Percentiles rank a stretch among this genome's conserved stretches.
Evolutionary conservation across 257 asterid genomes (phyloP).

Genomic region (Penstemon eatonii): DNA sequence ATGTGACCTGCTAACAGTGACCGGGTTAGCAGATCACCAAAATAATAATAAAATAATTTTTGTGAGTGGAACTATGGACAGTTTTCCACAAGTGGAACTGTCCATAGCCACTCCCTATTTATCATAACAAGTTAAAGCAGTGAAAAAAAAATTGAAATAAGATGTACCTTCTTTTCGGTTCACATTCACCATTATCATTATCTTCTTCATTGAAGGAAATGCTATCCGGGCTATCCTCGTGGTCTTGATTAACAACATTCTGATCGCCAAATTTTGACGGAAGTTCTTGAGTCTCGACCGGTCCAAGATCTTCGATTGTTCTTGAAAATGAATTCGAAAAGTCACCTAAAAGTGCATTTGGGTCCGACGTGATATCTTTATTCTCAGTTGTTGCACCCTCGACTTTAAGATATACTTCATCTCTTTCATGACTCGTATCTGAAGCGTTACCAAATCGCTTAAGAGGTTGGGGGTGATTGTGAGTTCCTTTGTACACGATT

Average conservation of each 20-base stretch:
- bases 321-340: constrained; percentile 33
- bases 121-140: background rate
- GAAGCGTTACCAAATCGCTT: constrained; percentile 31
- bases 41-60: too few species aligned
- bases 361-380: constrained; percentile 21
- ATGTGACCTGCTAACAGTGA: too few species aligned
- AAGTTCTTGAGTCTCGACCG: constrained; percentile 36
- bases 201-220: constrained; percentile 44
- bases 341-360: constrained; percentile 30
- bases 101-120: too few species aligned
- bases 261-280: constrained; percentile 33
- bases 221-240: constrained; percentile 44
- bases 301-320: constrained; percentile 27
- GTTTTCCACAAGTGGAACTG: too few species aligned
- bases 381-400: constrained; percentile 29
- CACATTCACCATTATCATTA: constrained; percentile 45
- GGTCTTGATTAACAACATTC: constrained; percentile 43
- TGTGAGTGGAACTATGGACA: too few species aligned
- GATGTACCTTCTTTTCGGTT: constrained; percentile 59
- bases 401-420: constrained; percentile 23
- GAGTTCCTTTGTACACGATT: constrained; percentile 64
- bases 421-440: constrained; percentile 32
- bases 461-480: constrained; percentile 61
- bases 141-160: background rate
- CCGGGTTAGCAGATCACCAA: too few species aligned